Conservation (phyloP, 2,329 filamentous ascomycete species). For the Beauveria caledonica region DNA sequence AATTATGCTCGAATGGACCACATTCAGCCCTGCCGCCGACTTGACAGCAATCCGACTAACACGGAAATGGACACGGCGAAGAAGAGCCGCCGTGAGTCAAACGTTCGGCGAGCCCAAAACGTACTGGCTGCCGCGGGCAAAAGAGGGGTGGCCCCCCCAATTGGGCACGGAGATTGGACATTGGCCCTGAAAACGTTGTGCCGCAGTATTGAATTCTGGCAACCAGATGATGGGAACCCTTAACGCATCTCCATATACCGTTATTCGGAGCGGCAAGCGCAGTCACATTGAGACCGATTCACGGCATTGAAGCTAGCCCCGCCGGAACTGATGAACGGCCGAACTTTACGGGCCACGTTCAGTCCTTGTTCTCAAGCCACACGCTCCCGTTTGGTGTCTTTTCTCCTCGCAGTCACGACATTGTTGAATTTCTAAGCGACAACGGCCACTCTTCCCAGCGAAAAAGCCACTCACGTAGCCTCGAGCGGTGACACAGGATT, state of each 20-base stretch:
- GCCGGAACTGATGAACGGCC: not conserved
- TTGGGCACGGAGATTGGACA: not conserved
- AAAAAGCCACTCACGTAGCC: not conserved
- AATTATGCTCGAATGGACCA: not conserved
- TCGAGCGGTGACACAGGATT: not conserved
- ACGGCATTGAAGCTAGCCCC: not conserved
- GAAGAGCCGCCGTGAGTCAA: not conserved
- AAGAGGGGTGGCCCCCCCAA: not conserved
- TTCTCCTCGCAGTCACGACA: not conserved
- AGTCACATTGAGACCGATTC: not conserved
- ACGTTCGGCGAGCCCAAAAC: slow-evolving; percentile 10
- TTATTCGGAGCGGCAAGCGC: slow-evolving; percentile 6
- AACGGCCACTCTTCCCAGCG: not conserved
- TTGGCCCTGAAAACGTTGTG: not conserved
- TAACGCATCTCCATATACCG: not conserved
- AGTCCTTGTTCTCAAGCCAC: not conserved
- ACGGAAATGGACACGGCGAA: slow-evolving; percentile 1
- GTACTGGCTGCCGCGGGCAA: slow-evolving; percentile 6
- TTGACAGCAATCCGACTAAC: not conserved
- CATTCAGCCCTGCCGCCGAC: not conserved
- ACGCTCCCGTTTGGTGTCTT: not conserved
- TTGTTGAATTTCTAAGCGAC: not conserved
- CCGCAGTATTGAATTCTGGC: too few relatives aligned
- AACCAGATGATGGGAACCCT: not conserved
- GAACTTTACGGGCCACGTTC: not conserved